These are phyloP conservation scores for Gonium pectorale DNA, from an alignment of 139 green algal species.

Conservation along the genomic window DNA sequence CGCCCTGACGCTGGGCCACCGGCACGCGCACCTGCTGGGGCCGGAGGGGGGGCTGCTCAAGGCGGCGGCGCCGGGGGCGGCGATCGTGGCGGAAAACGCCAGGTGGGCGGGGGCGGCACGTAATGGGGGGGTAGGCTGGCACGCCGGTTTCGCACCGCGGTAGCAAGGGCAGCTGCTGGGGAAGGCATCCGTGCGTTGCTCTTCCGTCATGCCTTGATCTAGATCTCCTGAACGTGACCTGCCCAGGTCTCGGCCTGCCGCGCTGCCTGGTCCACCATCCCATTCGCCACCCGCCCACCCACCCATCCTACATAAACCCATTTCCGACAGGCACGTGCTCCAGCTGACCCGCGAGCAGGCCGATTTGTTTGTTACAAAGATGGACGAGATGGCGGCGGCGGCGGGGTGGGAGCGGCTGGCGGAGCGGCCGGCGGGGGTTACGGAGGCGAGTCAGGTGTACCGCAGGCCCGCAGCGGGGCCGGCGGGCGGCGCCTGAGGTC, in stretches of 20 bases:
- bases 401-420: not conserved
- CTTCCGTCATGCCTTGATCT: too few species aligned
- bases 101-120: not conserved
- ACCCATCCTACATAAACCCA: not conserved
- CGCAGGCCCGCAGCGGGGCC: not conserved
- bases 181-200: too few species aligned
- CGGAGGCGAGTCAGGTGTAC: slow-evolving; percentile 30
- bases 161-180: not conserved
- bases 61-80: slow-evolving; percentile 43
- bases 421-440: not conserved
- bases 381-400: slow-evolving; percentile 49
- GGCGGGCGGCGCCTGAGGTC: too few species aligned
- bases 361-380: slow-evolving; percentile 37
- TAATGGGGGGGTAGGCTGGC: not conserved
- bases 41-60: slow-evolving; percentile 36
- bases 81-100: slow-evolving; percentile 64
- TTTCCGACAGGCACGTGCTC: slow-evolving; percentile 49
- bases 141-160: too few species aligned
- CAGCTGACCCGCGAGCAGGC: slow-evolving; percentile 68
- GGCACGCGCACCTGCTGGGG: slow-evolving; percentile 66
- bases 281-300: not conserved
- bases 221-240: too few species aligned
- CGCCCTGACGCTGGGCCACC: slow-evolving; percentile 61
- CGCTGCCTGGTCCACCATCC: not conserved
- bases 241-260: too few species aligned